Evolutionary conservation across 805 yeast species (phyloP), one percentile per base, ranked within the genome.

Genomic region (Cyberlindnera euphorbiae): DNA sequence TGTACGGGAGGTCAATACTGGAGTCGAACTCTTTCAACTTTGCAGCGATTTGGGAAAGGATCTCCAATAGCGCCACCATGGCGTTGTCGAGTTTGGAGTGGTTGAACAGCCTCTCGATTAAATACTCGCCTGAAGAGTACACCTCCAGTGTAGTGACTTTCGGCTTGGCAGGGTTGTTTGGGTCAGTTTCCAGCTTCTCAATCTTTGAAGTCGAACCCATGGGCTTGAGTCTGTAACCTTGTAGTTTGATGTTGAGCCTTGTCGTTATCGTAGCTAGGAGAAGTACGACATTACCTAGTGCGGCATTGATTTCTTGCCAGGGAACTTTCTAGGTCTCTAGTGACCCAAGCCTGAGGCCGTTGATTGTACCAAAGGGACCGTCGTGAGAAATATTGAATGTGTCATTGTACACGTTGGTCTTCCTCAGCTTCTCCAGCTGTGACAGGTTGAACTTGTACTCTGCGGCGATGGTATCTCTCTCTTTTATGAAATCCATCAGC

Each of bases 251-350:
- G 8, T 73, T 66, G 21, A 87, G 64, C 29, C 79, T 66, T 10
- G 74, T 63, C 1, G 74, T 59, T 3, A 88, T 68, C 2, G 90
- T 84, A 1, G 80, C 69, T 21, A 89, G 55, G 14, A 90, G 59
- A 10, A 87, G 60, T 2, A 85, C 73, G 2, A 89, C 63, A 47
- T 89, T 96, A 0, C 97, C 97, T 49, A 89, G 61, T 0, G 95
- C 96, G 2, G 94, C 93, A 54, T 88, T 89, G 28, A 87, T 80
- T 50, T 89, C 97, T 36, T 85, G 76, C 95, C 95, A 87, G 2
- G 94, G 82, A 0, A 89, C 84, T 41, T 69, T 73, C 35, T 64
- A 59, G 7, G 68, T 72, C 27, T 73, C 75, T 32, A 76, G 57
- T 11, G 77, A 66, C 0, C 97, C 97, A n/a, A 90, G 56, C 38